Percentiles rank a stretch among this genome's conserved stretches.
Evolutionary conservation across 805 yeast species (phyloP).

Genomic region (Yamadazyma olivae): DNA sequence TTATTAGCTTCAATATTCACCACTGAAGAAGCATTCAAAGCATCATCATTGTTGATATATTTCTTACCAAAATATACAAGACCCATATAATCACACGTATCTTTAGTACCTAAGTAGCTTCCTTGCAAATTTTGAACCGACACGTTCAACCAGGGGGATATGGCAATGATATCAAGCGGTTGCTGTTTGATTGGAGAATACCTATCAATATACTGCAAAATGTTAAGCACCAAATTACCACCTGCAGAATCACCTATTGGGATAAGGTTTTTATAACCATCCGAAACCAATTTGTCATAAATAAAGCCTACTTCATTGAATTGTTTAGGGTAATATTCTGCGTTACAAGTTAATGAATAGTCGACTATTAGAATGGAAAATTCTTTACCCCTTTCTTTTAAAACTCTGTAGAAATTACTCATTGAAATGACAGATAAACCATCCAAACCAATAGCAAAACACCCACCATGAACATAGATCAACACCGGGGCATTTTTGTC

Average conservation of each 20-base stretch:
- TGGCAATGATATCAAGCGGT: slow-evolving; percentile 19
- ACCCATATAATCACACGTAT: slow-evolving; percentile 1
- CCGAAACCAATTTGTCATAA: slow-evolving; percentile 18
- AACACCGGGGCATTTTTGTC: slow-evolving; percentile 2
- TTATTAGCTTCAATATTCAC: slow-evolving; percentile 22
- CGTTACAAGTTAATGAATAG: slow-evolving; percentile 25
- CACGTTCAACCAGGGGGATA: slow-evolving; percentile 34
- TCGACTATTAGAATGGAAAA: slow-evolving; percentile 25
- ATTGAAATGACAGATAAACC: slow-evolving; percentile 24
- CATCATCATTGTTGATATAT: slow-evolving; percentile 23
- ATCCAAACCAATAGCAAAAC: slow-evolving; percentile 19
- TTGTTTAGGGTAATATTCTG: slow-evolving; percentile 28
- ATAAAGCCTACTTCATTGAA: slow-evolving; percentile 23
- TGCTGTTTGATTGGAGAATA: slow-evolving; percentile 24
- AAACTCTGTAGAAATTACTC: slow-evolving; percentile 8
- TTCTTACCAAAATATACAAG: slow-evolving; percentile 1
- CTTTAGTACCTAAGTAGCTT: slow-evolving; percentile 12
- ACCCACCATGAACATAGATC: slow-evolving; percentile 36
- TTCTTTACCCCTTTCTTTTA: slow-evolving; percentile 5
- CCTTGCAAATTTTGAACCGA: slow-evolving; percentile 7
- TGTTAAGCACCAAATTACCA: slow-evolving; percentile 24
- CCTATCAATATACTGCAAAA: slow-evolving; percentile 11
- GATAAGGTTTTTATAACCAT: slow-evolving; percentile 22
- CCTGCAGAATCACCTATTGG: slow-evolving; percentile 42
- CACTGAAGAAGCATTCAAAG: slow-evolving; percentile 24